Conservation (phyloP, 192 early-diverging fungal genomes). For the Rhizoclosmatium globosum region DNA sequence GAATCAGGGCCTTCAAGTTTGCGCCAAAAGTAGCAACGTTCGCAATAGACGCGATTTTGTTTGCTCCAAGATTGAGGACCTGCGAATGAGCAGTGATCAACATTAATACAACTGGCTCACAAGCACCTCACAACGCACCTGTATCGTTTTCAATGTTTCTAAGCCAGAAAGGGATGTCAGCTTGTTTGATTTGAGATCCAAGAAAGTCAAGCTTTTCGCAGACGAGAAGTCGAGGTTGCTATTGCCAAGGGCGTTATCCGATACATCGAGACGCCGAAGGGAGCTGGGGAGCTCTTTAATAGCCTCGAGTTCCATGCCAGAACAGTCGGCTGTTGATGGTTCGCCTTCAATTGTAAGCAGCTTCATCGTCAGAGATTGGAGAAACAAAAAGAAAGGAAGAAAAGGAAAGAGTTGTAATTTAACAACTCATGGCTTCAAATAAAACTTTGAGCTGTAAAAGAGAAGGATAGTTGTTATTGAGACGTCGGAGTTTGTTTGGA, state of each 20-base stretch:
- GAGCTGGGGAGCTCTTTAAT: background rate
- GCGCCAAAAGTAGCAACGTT: conserved; percentile 60
- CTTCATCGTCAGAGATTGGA: background rate
- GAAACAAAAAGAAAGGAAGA: conserved; percentile 4
- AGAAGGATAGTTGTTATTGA: too few species aligned
- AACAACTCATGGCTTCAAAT: too few species aligned
- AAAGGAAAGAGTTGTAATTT: background rate
- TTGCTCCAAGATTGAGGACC: conserved; percentile 77
- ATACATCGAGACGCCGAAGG: conserved; percentile 19
- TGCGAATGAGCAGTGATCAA: background rate
- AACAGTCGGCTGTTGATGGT: conserved; percentile 23
- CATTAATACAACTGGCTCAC: background rate
- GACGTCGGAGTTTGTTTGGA: too few species aligned
- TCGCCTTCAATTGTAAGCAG: background rate
- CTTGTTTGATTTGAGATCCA: conserved; percentile 11
- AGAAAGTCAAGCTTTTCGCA: conserved; percentile 1
- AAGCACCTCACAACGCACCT: background rate
- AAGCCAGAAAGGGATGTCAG: conserved; percentile 16
- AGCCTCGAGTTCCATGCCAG: conserved; percentile 3
- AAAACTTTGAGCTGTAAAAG: too few species aligned
- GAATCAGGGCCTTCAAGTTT: conserved; percentile 79
- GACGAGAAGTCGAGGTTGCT: background rate
- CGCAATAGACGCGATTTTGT: conserved; percentile 68
- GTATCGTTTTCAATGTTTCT: background rate
- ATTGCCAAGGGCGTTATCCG: background rate